These are phyloP conservation scores for Scedosporium apiospermum DNA, from an alignment of 2,329 filamentous ascomycete genomes.

Conservation along the genomic window DNA sequence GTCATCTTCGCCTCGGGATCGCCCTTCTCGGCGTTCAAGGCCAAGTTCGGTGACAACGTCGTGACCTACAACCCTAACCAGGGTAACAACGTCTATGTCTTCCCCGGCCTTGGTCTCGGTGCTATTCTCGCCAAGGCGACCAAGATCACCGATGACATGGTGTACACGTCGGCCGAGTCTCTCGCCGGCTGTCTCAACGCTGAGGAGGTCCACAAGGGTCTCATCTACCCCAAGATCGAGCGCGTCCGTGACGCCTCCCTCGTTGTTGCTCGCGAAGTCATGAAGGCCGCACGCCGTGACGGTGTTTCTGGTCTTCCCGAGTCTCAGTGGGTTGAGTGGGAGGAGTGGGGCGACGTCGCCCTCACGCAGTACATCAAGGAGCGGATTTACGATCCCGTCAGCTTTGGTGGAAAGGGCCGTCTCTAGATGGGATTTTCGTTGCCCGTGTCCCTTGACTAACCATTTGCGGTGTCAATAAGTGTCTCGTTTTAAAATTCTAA, in stretches of 20 bases:
- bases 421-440: background rate
- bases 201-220: constrained; percentile 71
- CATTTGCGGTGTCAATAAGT: background rate
- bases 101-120: constrained; percentile 90
- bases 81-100: constrained; percentile 87
- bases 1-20: constrained; percentile 93
- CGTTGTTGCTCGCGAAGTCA: constrained; percentile 80
- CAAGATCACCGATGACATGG: constrained; percentile 87
- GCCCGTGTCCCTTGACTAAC: background rate
- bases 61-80: constrained; percentile 69
- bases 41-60: constrained; percentile 42
- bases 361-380: constrained; percentile 51
- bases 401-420: constrained; percentile 10
- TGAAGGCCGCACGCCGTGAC: constrained; percentile 79
- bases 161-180: constrained; percentile 83
- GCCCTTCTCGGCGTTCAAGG: constrained; percentile 71
- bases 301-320: constrained; percentile 64
- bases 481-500: background rate
- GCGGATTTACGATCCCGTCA: constrained; percentile 49
- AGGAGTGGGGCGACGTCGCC: constrained; percentile 59
- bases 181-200: constrained; percentile 69
- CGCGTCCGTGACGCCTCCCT: constrained; percentile 87
- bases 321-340: constrained; percentile 61
- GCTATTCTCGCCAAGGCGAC: constrained; percentile 85
- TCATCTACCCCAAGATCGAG: constrained; percentile 85